Percentiles rank a stretch among this genome's conserved stretches.
These are phyloP conservation scores for Monilinia polystroma DNA, from an alignment of 2,329 filamentous ascomycete genomes.

Conservation along the genomic window DNA sequence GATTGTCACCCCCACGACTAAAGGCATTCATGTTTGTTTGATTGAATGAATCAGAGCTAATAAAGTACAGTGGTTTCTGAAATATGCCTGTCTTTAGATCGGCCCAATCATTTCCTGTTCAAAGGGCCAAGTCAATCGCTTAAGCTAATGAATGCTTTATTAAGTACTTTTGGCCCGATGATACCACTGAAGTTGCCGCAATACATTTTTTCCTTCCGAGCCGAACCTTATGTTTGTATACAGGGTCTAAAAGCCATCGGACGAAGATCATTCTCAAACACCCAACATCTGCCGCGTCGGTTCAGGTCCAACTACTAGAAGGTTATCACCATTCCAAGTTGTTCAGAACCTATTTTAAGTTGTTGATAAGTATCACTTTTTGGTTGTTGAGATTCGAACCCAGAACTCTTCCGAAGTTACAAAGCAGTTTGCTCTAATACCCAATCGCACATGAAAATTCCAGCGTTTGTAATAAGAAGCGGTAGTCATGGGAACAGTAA, in stretches of 20 bases:
- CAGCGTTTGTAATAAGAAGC: background rate
- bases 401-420: background rate
- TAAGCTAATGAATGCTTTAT: background rate
- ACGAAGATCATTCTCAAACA: background rate
- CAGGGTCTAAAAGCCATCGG: background rate
- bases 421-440: too few relatives aligned
- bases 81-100: background rate
- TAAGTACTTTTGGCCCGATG: background rate
- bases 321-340: background rate
- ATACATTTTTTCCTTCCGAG: background rate
- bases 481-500: background rate
- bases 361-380: too few relatives aligned
- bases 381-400: too few relatives aligned
- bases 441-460: background rate
- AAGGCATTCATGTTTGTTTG: background rate
- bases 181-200: background rate
- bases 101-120: background rate
- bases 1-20: slow-evolving; percentile 7
- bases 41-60: background rate
- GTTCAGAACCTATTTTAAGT: background rate
- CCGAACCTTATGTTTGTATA: background rate
- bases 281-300: background rate
- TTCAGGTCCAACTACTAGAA: background rate
- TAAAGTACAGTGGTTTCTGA: background rate
- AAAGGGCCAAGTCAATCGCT: background rate